Percentiles rank a stretch among this genome's conserved stretches.
Conservation (phyloP, 2,329 filamentous ascomycete genomes). For the Colletotrichum tamarilloi region DNA sequence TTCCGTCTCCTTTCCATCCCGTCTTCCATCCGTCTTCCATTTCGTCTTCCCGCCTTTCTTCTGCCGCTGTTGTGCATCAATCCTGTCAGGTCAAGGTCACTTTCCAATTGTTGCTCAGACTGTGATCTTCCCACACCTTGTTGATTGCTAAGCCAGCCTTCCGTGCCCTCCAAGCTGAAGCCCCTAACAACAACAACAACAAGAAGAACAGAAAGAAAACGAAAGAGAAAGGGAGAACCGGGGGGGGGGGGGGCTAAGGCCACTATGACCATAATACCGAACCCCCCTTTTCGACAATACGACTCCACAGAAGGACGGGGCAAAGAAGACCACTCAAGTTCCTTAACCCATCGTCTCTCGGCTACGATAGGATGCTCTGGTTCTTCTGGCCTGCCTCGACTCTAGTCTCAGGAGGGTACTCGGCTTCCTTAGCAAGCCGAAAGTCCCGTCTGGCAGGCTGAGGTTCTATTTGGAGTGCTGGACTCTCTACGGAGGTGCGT, state of each 20-base stretch:
- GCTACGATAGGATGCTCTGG: background rate
- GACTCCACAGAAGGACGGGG: slow-evolving; percentile 5
- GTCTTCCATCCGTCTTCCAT: slow-evolving; percentile 13
- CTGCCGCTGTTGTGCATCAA: background rate
- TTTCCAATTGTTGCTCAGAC: background rate
- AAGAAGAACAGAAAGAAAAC: background rate
- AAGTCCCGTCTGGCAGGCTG: background rate
- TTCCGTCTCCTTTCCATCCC: background rate
- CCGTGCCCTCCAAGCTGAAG: background rate
- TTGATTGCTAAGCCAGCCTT: background rate
- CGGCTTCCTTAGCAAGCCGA: slow-evolving; percentile 19
- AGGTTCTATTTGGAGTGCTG: background rate
- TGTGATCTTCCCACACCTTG: background rate
- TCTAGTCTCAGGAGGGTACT: background rate
- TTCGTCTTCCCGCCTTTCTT: background rate
- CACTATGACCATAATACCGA: background rate
- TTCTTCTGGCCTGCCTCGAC: background rate
- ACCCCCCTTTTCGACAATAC: background rate
- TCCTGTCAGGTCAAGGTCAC: background rate
- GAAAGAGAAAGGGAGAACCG: background rate
- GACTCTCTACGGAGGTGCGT: no score
- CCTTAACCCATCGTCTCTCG: background rate
- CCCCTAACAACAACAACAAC: background rate
- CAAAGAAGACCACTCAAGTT: background rate
- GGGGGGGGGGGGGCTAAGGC: background rate